Base-by-base conservation (phyloP, 768 basidiomycete species). In the Termitomyces sp. region DNA sequence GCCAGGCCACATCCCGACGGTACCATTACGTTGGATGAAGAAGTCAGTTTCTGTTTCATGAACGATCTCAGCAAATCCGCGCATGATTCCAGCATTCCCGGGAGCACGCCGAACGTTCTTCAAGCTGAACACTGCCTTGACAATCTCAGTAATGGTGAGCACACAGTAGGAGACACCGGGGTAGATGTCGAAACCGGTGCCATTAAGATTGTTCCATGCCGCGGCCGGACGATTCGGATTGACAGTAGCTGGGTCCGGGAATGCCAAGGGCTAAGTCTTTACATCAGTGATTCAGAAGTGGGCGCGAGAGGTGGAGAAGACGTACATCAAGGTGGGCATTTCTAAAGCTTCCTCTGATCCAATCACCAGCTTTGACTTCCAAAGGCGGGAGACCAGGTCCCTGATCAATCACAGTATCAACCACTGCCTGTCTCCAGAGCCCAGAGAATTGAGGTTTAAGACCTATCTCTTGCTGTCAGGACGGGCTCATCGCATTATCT, bases 41-140 rank as follows among this genome's bases (percentile, higher is more conserved):
- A 72, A 66, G 47, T 73, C 72, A 31, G 68, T 72, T 52, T 74
- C 76, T 14, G 73, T 73, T 50, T 74, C 70, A 51, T 71, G 66
- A 16, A 72, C 47, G 7, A 63, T 52, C 32, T 62, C 63, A 43
- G 63, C 61, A 61, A 73, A 75, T 6, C 71, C 65, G 17, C 65
- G 65, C 25, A 80, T 66, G 29, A 56, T 62, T 0, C 82, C 83
- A 31, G 75, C 68, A 38, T 70, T 60, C 1, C 79, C 81, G 6
- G 74, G 67, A 2, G 79, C 81, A 32, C 78, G 77, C n/a, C 77
- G 75, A 19, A 82, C 57, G 62, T 78, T 78, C 60, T 74, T 71
- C 41, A 76, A 57, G 43, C 55, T 71, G 68, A 82, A 80, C 21
- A 83, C 69, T 16, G 68, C 69, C 63, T 73, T 75, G 38, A 84